Evolutionary conservation across 108 stramenopile species (phyloP).

Genomic region (Chaetoceros tenuissimus): DNA sequence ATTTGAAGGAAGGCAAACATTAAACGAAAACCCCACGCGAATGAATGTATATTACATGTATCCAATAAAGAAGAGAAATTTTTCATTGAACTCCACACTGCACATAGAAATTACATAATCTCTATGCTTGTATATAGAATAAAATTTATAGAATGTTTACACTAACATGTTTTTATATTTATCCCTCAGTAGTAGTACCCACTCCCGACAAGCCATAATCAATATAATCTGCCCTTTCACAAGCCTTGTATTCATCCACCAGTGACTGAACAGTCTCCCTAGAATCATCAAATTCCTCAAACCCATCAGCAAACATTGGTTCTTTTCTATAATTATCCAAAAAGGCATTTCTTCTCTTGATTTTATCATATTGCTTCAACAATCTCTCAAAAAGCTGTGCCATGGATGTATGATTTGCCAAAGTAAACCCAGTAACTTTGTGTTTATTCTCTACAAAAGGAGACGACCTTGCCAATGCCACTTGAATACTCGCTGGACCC

Average conservation of each 20-base stretch:
- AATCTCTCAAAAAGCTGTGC: constrained; percentile 89
- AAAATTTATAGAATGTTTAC: background rate
- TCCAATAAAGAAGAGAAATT: too few species aligned
- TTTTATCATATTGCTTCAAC: constrained; percentile 86
- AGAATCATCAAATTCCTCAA: constrained; percentile 95
- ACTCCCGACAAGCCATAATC: constrained; percentile 58
- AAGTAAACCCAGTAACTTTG: constrained; percentile 95
- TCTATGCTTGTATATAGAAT: too few species aligned
- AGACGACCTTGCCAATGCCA: constrained; percentile 92
- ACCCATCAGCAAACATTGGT: constrained; percentile 91
- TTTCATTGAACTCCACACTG: background rate
- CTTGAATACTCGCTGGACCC: constrained; percentile 98
- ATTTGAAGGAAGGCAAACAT: too few species aligned
- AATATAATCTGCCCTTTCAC: constrained; percentile 94
- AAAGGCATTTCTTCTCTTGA: constrained; percentile 95
- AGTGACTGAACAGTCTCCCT: constrained; percentile 91
- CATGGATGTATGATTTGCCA: constrained; percentile 98
- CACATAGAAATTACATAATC: background rate
- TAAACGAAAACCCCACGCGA: too few species aligned
- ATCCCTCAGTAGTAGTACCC: background rate
- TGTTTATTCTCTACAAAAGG: constrained; percentile 88
- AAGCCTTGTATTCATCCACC: constrained; percentile 95
- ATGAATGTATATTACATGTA: too few species aligned
- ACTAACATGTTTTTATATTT: background rate
- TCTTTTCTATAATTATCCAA: constrained; percentile 93